Percentiles rank a stretch among this genome's conserved stretches.
Conservation (phyloP, 495 filamentous ascomycete species). For the Tuber microsphaerosporum region DNA sequence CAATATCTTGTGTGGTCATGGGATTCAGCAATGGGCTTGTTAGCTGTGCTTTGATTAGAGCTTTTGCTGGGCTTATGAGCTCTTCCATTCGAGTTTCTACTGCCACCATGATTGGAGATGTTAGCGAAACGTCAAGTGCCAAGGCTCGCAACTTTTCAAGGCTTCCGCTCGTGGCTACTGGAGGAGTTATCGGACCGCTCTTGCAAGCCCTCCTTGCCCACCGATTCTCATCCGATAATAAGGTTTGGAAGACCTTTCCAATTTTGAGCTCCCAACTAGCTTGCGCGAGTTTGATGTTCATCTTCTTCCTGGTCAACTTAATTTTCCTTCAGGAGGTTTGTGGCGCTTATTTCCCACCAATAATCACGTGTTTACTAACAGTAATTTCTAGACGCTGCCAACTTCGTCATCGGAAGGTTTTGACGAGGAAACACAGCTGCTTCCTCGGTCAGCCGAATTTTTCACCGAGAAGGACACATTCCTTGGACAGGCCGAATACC, state of each 20-base stretch:
- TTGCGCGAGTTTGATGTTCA: constrained; percentile 45
- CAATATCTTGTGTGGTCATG: constrained; percentile 45
- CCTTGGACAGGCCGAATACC: constrained; percentile 39
- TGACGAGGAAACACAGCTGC: constrained; percentile 26
- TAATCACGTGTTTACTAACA: constrained; percentile 8
- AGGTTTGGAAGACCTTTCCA: constrained; percentile 44
- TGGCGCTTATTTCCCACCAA: constrained; percentile 4
- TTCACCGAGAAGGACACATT: constrained; percentile 47
- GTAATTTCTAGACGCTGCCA: constrained; percentile 41
- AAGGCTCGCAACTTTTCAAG: constrained; percentile 45
- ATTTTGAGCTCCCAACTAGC: constrained; percentile 45
- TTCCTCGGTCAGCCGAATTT: constrained; percentile 34
- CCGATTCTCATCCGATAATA: constrained; percentile 40
- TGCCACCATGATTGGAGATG: constrained; percentile 47
- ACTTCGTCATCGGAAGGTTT: constrained; percentile 18
- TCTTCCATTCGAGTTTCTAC: constrained; percentile 45
- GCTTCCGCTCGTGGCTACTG: constrained; percentile 45
- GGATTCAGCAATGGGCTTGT: constrained; percentile 45
- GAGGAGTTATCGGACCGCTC: constrained; percentile 46
- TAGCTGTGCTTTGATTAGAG: constrained; percentile 45
- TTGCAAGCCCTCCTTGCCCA: constrained; percentile 42
- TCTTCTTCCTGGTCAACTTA: constrained; percentile 42
- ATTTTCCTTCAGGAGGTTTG: constrained; percentile 46
- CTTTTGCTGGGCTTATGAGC: constrained; percentile 45
- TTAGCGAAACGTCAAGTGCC: constrained; percentile 41